Base-by-base conservation (phyloP, 139 green algal genomes). In the Volvox africanus region DNA sequence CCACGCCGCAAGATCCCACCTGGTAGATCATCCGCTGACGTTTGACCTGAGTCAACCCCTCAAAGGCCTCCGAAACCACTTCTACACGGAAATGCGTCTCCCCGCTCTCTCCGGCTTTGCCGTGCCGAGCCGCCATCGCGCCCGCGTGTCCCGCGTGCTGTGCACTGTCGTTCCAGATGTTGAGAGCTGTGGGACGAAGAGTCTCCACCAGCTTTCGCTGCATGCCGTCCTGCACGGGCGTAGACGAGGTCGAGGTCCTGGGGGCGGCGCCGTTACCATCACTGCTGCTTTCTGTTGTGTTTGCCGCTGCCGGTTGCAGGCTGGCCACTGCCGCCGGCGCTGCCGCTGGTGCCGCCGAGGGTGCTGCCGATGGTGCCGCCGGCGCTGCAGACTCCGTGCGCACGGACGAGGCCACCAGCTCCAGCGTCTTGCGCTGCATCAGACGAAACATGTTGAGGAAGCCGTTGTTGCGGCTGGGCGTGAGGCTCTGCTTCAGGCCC, bases 391-490 rank as follows among this genome's bases (percentile, higher is more conserved):
- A 55, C 44, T 55, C 44, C 5, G 44, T 55, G 12, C 44, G 22
- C 28, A 17, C 86, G 19, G 55, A 73, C 33, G 32, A 33, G 6
- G 88, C 88, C 61, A 71, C 44, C 89, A 86, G 65, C 44, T 81
- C 90, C 55, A 91, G 86, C 24, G 91, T 75, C 88, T 93, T 92
- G 20, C 82, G 61, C 88, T 93, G 92, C 97, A 99, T 99, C 21
- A 99, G 92, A 67, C 93, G 91, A 89, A 99, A 97, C 97, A 99
- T 99, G 95, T 99, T 99, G 30, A 99, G 94, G 93, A 99, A 99
- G 78, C 98, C 98, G 94, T 99, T 99, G 94, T 99, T 99, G 88
- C 98, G 94, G 16, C 94, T 97, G 35, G 98, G 98, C 1, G 98
- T 99, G 33, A 99, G 94, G 87, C 93, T 98, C 95, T 99, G 98